These are phyloP conservation scores for Kewa caespitosa DNA, from an alignment of 179 eudicot species.

Conservation along the genomic window DNA sequence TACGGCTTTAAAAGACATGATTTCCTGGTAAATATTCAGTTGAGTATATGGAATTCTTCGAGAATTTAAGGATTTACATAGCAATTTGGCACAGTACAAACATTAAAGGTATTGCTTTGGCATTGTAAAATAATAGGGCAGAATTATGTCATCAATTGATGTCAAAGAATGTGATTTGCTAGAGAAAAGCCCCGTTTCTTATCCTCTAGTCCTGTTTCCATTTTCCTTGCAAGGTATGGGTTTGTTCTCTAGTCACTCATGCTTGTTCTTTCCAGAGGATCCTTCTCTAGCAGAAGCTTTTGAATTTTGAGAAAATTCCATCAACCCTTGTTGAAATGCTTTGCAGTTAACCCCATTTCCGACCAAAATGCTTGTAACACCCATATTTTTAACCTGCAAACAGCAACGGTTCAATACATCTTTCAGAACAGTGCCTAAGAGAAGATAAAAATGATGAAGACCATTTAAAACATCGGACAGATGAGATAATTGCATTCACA, in stretches of 20 bases:
- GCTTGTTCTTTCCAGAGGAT: conserved; percentile 36
- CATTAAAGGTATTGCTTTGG: neutral
- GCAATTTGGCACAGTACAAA: too few species aligned
- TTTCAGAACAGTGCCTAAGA: too few species aligned
- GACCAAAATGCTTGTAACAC: conserved; percentile 67
- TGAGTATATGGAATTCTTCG: too few species aligned
- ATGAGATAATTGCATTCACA: conserved; percentile 7
- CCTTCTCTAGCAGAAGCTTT: conserved; percentile 31
- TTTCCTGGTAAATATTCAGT: too few species aligned
- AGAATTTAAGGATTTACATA: too few species aligned
- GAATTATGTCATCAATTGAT: conserved; percentile 2
- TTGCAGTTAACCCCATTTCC: conserved; percentile 54
- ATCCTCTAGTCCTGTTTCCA: neutral
- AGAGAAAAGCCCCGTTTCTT: neutral
- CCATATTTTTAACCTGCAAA: conserved; percentile 64
- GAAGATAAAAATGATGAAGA: neutral
- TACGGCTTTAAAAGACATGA: too few species aligned
- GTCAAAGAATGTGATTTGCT: conserved; percentile 1
- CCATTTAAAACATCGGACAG: too few species aligned
- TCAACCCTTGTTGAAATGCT: conserved; percentile 59
- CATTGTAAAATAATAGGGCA: conserved; percentile 6
- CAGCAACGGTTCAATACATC: neutral
- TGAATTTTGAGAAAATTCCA: conserved; percentile 47
- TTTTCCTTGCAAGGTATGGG: neutral
- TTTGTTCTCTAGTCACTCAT: conserved; percentile 19